Evolutionary conservation across 1,284 basidiomycete species (phyloP).

Genomic region (Puccinia novopanici): DNA sequence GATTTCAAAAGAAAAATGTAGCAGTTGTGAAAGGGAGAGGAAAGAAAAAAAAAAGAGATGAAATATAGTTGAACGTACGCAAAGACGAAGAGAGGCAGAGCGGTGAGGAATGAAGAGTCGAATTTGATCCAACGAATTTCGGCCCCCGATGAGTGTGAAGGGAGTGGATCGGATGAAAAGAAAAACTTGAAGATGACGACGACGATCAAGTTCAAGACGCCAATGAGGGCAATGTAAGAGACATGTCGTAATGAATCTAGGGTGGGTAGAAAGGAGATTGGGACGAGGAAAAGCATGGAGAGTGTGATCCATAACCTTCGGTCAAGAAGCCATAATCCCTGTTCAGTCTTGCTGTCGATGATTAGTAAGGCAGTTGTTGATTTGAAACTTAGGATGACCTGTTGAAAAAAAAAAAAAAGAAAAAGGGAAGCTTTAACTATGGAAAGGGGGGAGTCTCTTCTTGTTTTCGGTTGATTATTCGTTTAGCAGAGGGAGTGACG

Average conservation of each 20-base stretch:
- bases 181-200: slow-evolving; percentile 57
- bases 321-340: slow-evolving; percentile 67
- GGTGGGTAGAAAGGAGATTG: slow-evolving; percentile 77
- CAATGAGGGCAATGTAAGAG: slow-evolving; percentile 81
- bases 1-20: not conserved
- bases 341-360: slow-evolving; percentile 62
- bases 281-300: slow-evolving; percentile 79
- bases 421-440: not conserved
- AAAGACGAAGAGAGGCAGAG: slow-evolving; percentile 44
- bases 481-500: slow-evolving; percentile 62
- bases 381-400: slow-evolving; percentile 42
- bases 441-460: slow-evolving; percentile 63
- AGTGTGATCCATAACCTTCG: slow-evolving; percentile 79
- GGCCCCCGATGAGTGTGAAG: slow-evolving; percentile 6
- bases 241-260: slow-evolving; percentile 67
- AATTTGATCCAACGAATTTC: slow-evolving; percentile 30
- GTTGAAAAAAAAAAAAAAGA: not conserved
- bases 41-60: not conserved
- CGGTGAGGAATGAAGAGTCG: slow-evolving; percentile 23
- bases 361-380: slow-evolving; percentile 12
- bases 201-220: slow-evolving; percentile 67
- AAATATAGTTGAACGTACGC: slow-evolving; percentile 35
- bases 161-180: slow-evolving; percentile 49
- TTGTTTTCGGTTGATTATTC: slow-evolving; percentile 58
- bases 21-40: not conserved